Conservation (phyloP, 2,329 filamentous ascomycete genomes). For the Cladosporium colombiae region DNA sequence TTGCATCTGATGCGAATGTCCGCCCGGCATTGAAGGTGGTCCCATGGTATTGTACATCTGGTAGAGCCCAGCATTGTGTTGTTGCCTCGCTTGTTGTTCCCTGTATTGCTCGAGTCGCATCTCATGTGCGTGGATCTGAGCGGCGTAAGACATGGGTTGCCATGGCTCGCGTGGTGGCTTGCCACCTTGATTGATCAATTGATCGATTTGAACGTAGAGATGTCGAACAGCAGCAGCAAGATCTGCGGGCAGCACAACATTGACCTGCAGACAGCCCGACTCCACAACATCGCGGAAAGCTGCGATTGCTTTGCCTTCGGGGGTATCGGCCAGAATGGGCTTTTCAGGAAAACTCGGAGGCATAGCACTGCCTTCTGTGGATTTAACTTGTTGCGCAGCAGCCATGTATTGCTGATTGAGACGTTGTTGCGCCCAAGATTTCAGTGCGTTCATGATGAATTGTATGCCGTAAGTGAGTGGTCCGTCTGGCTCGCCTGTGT, state of each 20-base stretch:
- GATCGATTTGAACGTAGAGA: conserved; percentile 38
- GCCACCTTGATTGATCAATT: conserved; percentile 35
- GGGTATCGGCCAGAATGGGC: conserved; percentile 26
- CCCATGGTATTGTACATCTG: conserved; percentile 24
- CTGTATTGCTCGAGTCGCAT: conserved; percentile 28
- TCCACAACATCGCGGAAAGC: conserved; percentile 37
- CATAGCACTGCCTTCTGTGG: neutral
- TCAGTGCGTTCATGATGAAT: conserved; percentile 39
- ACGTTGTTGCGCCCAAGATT: conserved; percentile 37
- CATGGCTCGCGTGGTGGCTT: conserved; percentile 27
- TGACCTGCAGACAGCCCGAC: conserved; percentile 35
- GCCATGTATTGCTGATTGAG: conserved; percentile 26
- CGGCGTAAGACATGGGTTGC: conserved; percentile 36
- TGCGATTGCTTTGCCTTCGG: conserved; percentile 34
- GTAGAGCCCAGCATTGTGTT: conserved; percentile 26
- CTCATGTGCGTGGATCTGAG: conserved; percentile 34
- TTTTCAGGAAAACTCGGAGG: neutral
- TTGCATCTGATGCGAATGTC: neutral
- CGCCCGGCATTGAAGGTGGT: neutral
- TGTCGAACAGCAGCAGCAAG: conserved; percentile 32
- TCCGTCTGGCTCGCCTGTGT: conserved; percentile 28
- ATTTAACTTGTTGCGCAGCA: conserved; percentile 23
- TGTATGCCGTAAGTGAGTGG: conserved; percentile 35
- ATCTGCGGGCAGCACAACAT: conserved; percentile 25
- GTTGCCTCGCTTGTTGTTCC: conserved; percentile 26